These are phyloP conservation scores for Monosporozyma aerobia DNA, from an alignment of 805 yeast genomes.

Conservation along the genomic window DNA sequence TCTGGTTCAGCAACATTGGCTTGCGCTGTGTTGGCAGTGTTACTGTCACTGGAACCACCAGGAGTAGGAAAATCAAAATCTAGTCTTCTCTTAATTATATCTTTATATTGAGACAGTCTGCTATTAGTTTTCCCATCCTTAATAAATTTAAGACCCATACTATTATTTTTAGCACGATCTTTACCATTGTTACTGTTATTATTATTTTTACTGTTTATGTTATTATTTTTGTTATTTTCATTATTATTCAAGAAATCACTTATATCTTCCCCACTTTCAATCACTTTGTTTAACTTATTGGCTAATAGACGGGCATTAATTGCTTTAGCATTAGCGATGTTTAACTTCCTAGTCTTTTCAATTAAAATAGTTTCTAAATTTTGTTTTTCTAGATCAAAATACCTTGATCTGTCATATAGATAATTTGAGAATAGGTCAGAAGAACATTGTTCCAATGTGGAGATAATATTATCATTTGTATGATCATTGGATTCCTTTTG, in stretches of 20 bases:
- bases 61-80: constrained; percentile 19
- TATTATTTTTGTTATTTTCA: neutral
- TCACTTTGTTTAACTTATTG: constrained; percentile 25
- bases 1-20: neutral
- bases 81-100: constrained; percentile 45
- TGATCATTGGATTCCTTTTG: constrained; percentile 29
- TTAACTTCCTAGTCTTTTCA: constrained; percentile 28
- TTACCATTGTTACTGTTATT: neutral
- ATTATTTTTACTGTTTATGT: neutral
- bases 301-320: constrained; percentile 21
- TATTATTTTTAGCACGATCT: neutral
- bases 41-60: neutral
- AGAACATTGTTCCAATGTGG: constrained; percentile 58
- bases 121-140: constrained; percentile 14
- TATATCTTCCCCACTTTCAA: constrained; percentile 10
- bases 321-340: constrained; percentile 25
- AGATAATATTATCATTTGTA: constrained; percentile 21
- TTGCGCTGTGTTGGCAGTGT: neutral
- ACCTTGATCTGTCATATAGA: constrained; percentile 49
- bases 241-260: neutral
- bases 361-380: constrained; percentile 40
- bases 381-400: constrained; percentile 63
- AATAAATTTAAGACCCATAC: neutral
- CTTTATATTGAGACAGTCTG: constrained; percentile 44
- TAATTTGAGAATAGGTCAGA: constrained; percentile 68